A percentile compares a stretch with the other conserved stretches of the same genome.
Conservation (phyloP, 2,329 filamentous ascomycete species). For the Botrytis elliptica region DNA sequence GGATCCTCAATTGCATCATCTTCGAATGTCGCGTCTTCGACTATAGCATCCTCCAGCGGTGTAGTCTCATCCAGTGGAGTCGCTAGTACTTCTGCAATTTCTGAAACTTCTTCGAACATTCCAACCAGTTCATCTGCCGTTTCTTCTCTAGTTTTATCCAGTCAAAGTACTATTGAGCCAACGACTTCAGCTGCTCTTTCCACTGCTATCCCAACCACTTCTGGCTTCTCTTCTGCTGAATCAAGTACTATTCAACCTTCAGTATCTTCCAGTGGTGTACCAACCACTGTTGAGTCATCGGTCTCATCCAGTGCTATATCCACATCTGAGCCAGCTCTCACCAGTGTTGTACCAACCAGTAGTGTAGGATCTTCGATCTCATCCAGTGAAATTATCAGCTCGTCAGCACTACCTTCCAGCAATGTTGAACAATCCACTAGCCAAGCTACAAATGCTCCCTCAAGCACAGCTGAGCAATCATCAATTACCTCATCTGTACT, state of each 20-base stretch:
- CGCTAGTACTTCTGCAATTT: neutral
- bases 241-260: neutral
- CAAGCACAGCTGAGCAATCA: neutral
- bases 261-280: neutral
- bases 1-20: neutral
- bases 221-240: neutral
- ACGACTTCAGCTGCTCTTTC: neutral
- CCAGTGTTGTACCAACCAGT: neutral
- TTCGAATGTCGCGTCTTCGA: neutral
- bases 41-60: neutral
- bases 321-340: neutral
- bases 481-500: neutral
- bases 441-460: neutral
- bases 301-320: neutral
- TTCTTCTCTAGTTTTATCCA: neutral
- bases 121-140: neutral
- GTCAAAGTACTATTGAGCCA: neutral
- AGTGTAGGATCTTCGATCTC: neutral
- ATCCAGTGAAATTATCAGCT: neutral
- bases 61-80: neutral
- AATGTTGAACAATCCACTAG: neutral
- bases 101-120: neutral
- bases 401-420: neutral
- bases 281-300: neutral
- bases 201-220: neutral